Base-by-base conservation (phyloP, 495 filamentous ascomycete species). In the Elasticomyces elasticus region DNA sequence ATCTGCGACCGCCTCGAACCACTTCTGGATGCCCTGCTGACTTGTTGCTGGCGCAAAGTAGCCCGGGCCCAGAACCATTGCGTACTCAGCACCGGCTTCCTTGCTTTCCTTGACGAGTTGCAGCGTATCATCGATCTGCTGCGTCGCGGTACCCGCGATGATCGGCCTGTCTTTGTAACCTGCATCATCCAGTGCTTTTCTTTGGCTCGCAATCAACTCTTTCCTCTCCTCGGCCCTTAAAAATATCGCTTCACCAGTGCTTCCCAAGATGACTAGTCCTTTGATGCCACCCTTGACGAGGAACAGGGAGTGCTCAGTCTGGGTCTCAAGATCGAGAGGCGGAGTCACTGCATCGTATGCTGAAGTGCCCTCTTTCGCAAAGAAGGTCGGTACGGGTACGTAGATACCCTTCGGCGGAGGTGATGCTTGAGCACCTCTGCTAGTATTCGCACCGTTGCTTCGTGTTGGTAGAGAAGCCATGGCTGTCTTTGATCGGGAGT, bases 211-310 rank as follows among this genome's bases (percentile, higher is more conserved):
- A 20, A 86, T 63, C n/a, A 86, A 70, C 13, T 72, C 63, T 47
- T 63, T 71, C 17, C 83, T 79, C 57, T 87, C 84, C 19, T 64
- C 41, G n/a, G 72, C 71, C 0, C 79, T 72, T 5, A 86, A 68
- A 63, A 85, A 81, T 5, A 86, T 72, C 0, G 82, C 83, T 63
- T 87, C 84, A 50, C 84, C 84, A 0, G 81, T 86, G 33, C 72
- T 78, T 7, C 84, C 84, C 17, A 87, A 74, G 9, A 86, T 69
- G 1, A 85, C 80, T 17, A 86, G 70, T 11, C 83, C 83, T 17
- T 67, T 73, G 65, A 86, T 78, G 35, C 83, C 83, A 11, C 71
- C 67, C 15, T 67, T 64, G 11, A 83, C 83, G 40, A 87, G 80
- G 64, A 81, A 79, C 5, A 85, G 49, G 49, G 74, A 75, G 72